Evolutionary conservation across 805 yeast genomes (phyloP).

Genomic region (Candida awuae): DNA sequence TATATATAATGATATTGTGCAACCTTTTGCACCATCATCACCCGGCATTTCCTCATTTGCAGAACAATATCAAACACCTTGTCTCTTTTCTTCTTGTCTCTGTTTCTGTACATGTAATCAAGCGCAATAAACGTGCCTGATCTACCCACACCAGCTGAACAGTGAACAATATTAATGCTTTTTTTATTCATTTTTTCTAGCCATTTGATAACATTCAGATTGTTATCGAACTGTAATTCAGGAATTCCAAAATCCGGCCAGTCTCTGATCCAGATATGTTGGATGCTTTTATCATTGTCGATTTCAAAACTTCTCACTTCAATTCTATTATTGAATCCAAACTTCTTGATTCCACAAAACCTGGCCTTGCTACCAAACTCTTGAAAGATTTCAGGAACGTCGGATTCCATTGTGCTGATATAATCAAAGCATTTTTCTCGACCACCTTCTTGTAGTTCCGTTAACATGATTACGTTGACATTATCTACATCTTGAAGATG

Average conservation of each 20-base stretch:
- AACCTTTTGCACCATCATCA: conserved; percentile 47
- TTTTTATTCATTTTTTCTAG: not conserved
- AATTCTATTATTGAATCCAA: conserved; percentile 2
- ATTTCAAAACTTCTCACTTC: conserved; percentile 6
- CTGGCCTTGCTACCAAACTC: not conserved
- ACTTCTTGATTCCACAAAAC: not conserved
- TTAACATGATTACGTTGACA: conserved; percentile 61
- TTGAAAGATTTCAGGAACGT: not conserved
- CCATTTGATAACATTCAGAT: conserved; percentile 3
- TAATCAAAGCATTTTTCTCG: conserved; percentile 31
- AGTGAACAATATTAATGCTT: conserved; percentile 35
- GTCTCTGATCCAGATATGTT: conserved; percentile 11
- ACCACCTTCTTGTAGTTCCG: conserved; percentile 47
- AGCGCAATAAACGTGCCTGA: conserved; percentile 45
- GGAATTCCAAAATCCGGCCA: conserved; percentile 16
- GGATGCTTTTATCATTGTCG: not conserved
- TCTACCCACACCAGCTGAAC: conserved; percentile 56
- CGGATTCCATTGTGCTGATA: conserved; percentile 4
- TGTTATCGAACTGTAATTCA: conserved; percentile 1
- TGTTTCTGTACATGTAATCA: conserved; percentile 26
- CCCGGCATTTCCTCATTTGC: conserved; percentile 39
- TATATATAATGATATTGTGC: conserved; percentile 45
- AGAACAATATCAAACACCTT: conserved; percentile 34
- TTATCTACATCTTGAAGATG: conserved; percentile 13
- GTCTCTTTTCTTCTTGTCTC: conserved; percentile 1